Conservation (phyloP, 148 eudicot genomes). For the Arctostaphylos glauca region DNA sequence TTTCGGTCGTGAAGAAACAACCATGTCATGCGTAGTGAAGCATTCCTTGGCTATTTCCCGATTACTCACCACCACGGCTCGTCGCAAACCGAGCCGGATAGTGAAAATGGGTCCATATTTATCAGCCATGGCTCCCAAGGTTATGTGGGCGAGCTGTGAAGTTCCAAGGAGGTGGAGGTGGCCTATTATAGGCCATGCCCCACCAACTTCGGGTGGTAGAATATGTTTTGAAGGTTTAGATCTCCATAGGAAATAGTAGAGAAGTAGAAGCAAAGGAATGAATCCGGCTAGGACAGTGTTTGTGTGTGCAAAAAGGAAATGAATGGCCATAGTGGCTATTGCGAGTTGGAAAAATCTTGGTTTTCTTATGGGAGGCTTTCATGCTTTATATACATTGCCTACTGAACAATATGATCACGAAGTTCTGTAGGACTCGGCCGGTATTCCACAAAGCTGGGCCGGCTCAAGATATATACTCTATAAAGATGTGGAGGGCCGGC, state of each 20-base stretch:
- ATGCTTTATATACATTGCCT: too few species aligned
- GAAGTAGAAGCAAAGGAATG: neutral
- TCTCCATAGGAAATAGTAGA: neutral
- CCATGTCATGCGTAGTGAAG: neutral
- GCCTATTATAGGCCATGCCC: slow-evolving; percentile 26
- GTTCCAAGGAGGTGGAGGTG: slow-evolving; percentile 18
- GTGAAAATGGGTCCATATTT: slow-evolving; percentile 20
- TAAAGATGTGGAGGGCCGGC: too few species aligned
- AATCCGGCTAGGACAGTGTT: slow-evolving; percentile 5
- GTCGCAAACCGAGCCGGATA: neutral
- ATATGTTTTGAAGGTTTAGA: neutral
- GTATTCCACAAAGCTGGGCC: too few species aligned
- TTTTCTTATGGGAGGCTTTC: too few species aligned
- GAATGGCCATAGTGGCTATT: neutral
- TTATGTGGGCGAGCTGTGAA: slow-evolving; percentile 3
- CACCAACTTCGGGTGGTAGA: neutral
- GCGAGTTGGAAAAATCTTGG: neutral
- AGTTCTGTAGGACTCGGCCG: too few species aligned
- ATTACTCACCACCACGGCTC: slow-evolving; percentile 16
- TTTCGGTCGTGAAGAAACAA: neutral
- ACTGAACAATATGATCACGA: too few species aligned
- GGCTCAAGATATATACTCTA: too few species aligned
- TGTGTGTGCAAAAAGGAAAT: neutral
- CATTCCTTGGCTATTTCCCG: slow-evolving; percentile 14
- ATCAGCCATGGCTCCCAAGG: slow-evolving; percentile 22